Evolutionary conservation across 805 yeast genomes (phyloP), one percentile per base, ranked within the genome.

Genomic region (Wilhelminamyces savonicus): DNA sequence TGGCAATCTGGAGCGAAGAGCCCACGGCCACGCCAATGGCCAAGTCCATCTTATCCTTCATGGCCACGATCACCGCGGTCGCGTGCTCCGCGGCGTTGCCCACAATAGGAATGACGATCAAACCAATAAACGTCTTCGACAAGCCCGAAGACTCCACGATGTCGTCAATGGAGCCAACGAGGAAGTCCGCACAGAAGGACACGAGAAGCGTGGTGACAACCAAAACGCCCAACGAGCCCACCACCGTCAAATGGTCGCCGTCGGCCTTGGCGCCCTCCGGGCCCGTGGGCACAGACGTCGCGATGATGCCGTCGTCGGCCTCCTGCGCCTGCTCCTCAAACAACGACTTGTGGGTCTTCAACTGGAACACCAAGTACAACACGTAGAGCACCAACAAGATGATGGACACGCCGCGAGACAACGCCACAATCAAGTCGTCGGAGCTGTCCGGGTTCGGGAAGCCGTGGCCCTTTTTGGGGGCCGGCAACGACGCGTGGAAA

Each of bases 11-110:
- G 56, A 92, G 73, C 3, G 96, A 86, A 1, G 95, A 83, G 13
- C 98, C 98, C 36, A 92, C 79, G 3, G 98, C 97, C 27, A 92
- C 97, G 35, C 96, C 95, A 43, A 92, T 74, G 10, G 98, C 97
- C 36, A 92, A 71, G 55, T 92, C 97, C 96, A 92, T 92, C 62
- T 92, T 92, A 59, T 92, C 85, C 61, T 87, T 87, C 71, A 78
- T 76, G 14, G 98, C 97, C 28, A 92, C 97, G 38, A 86, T 73
- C 21, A 92, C 82, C 3, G 97, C 95, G 13, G 98, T 92, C 30
- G 86, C 97, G 57, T 92, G 98, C 58, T 92, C 98, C 9, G 97
- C 97, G 3, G 98, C 98, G 49, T 92, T 92, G 33, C 97, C 98
- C 16, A 92, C 97, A 39, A 92, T 90, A 23, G 98, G 98, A 39